phyloP scores from a whole-genome alignment of 2,329 filamentous ascomycete genomes.

The Aspergillus fumigatiaffinis region DNA sequence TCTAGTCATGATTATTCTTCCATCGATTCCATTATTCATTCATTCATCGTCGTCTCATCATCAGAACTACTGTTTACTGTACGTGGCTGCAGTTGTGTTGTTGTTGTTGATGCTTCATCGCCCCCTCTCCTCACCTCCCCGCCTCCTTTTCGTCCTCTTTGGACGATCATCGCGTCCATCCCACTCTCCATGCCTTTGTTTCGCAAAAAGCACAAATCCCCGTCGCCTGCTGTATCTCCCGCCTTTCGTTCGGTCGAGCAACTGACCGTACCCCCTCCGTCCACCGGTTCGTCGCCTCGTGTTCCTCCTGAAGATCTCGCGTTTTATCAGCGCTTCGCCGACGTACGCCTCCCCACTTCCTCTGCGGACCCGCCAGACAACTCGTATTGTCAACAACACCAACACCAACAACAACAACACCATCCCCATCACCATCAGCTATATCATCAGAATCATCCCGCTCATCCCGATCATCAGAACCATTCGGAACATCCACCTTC shows the following conservation, averaged over 20 bases:
- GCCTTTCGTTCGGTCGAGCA: constrained; percentile 19
- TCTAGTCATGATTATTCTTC: not conserved
- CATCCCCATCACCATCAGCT: constrained; percentile 5
- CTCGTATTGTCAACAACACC: constrained; percentile 5
- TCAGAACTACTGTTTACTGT: not conserved
- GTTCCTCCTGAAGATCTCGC: constrained; percentile 4
- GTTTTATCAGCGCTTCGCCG: constrained; percentile 13
- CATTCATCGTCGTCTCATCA: not conserved
- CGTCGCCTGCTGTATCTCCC: constrained; percentile 11
- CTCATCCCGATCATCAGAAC: constrained; percentile 10
- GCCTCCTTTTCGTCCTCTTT: not conserved
- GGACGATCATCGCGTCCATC: not conserved
- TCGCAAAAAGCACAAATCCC: constrained; percentile 18
- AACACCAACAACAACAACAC: not conserved
- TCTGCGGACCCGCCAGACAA: not conserved
- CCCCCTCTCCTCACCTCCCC: not conserved
- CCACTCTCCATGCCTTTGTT: constrained; percentile 22
- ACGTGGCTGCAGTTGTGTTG: not conserved
- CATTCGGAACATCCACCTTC: constrained; percentile 9
- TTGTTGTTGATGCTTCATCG: not conserved
- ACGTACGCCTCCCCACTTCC: not conserved
- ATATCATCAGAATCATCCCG: not conserved
- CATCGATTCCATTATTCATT: not conserved
- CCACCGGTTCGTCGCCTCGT: constrained; percentile 7
- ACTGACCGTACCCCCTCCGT: constrained; percentile 4